Base-by-base conservation (phyloP, 2,329 filamentous ascomycete genomes). In the Cladosporium sp. region DNA sequence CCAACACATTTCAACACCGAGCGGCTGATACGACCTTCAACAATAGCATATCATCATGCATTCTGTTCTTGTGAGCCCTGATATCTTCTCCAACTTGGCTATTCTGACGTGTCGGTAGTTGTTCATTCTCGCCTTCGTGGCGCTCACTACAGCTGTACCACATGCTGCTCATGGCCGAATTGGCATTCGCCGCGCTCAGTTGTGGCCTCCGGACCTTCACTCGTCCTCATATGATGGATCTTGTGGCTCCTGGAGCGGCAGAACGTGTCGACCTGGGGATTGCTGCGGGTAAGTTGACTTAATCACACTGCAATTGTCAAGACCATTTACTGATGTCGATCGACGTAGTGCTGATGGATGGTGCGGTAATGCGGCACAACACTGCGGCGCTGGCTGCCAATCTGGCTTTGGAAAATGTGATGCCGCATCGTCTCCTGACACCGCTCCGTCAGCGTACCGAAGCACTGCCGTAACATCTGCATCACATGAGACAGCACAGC, bases 341-440 rank as follows among this genome's bases (percentile, higher is more conserved):
- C 9, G 12, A 12, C 15, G 9, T 62, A 59, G 40, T 58, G n/a
- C 49, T 35, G 39, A 56, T 3, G 64, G 64, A 25, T 66, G 62
- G 60, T 66, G 64, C 52, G 64, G 64, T n/a, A 52, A 44, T 19
- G 56, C 50, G 20, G 45, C 13, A 22, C 57, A 58, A 19, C 62
- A 64, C 61, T 67, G 64, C 56, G 62, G 60, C 20, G 48, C 52
- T 34, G 66, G 65, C 12, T 68, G 65, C 58, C 65, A 68, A 49
- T 53, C 62, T 42, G 60, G 58, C 6, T 68, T 65, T 44, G 66
- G 65, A 20, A 49, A 57, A 5, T 67, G 65, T 45, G 53, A 58
- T 15, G 17, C 52, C 13, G 13, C n/a, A 10, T 22, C 40, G 10
- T 47, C 52, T n/a, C 15, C 45, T 24, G 24, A 39, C 4, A 32